phyloP scores from a whole-genome alignment of 2,329 filamentous ascomycete species.

The Onygenales sp. region DNA sequence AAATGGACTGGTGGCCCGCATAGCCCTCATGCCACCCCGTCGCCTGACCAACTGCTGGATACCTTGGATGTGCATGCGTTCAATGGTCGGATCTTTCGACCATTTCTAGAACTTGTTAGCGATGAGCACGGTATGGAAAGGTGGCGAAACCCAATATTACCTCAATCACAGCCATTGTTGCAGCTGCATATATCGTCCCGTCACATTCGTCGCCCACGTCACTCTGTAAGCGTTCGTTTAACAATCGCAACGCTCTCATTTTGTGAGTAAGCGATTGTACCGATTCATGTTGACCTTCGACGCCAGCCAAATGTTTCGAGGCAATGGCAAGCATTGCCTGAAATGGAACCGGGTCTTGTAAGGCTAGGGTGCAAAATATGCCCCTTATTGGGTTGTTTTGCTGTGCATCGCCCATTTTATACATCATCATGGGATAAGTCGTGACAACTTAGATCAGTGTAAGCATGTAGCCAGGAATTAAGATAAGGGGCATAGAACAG shows the following conservation, averaged over 20 bases:
- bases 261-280: conserved; percentile 25
- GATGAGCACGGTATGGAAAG: neutral
- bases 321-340: conserved; percentile 26
- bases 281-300: conserved; percentile 21
- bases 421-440: conserved; percentile 27
- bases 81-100: conserved; percentile 23
- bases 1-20: conserved; percentile 19
- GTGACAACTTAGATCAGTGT: conserved; percentile 19
- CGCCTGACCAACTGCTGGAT: conserved; percentile 19
- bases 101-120: conserved; percentile 19
- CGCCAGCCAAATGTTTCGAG: conserved; percentile 22
- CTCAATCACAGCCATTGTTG: conserved; percentile 26
- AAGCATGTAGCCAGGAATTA: conserved; percentile 8
- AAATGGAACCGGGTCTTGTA: conserved; percentile 22
- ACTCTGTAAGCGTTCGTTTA: conserved; percentile 21
- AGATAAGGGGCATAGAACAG: neutral
- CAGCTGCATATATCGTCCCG: conserved; percentile 22
- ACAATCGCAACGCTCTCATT: conserved; percentile 21
- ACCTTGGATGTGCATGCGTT: conserved; percentile 22
- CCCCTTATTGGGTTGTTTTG: conserved; percentile 21
- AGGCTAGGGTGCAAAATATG: conserved; percentile 21
- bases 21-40: conserved; percentile 22
- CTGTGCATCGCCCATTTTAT: conserved; percentile 20
- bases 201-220: conserved; percentile 18
- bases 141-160: conserved; percentile 11